Base-by-base conservation (phyloP, 345 rosid species). In the Kandelia obovata region DNA sequence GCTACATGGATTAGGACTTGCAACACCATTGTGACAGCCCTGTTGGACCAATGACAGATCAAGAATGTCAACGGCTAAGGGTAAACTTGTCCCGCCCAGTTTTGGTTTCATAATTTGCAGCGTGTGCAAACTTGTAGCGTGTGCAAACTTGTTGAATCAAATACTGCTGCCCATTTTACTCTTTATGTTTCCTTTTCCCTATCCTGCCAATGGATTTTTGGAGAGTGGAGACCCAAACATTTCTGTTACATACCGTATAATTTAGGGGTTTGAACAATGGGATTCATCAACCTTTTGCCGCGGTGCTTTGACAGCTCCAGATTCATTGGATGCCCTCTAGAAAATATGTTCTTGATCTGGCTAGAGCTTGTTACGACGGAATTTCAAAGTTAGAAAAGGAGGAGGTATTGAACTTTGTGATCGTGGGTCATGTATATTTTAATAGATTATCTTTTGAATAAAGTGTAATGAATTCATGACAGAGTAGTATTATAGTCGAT, bases 21-120 rank as follows among this genome's bases (percentile, higher is more conserved):
- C 96, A 62, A 83, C 88, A 65, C 88, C 93, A n/a, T 88, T 88
- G 90, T 92, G 91, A 92, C 83, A 63, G 79, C 21, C 62, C 68
- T 75, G 84, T 84, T 80, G 85, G 84, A 76, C 71, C 82, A 61
- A 34, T 77, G 60, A 73, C 70, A 49, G 74, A 77, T 75, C 74
- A 61, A 37, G 13, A 9, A 31, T 31, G 34, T 31, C 68, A 68
- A 74, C 67, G 68, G 73, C 74, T 69, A 75, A 74, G 60, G 82
- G 68, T 70, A 76, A 81, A 32, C 35, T 32, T 5, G 35, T 32
- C 7, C 15, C 23, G 15, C 58, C 58, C 53, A 56, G 37, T 53
- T 75, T 52, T 39, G 30, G 34, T 23, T 59, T 63, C 53, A 39
- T 64, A 49, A 60, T 66, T 19, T 32, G 60, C 69, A 21, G 21